phyloP scores from a whole-genome alignment of 305 asterid species.

The Solanum hybrid region DNA sequence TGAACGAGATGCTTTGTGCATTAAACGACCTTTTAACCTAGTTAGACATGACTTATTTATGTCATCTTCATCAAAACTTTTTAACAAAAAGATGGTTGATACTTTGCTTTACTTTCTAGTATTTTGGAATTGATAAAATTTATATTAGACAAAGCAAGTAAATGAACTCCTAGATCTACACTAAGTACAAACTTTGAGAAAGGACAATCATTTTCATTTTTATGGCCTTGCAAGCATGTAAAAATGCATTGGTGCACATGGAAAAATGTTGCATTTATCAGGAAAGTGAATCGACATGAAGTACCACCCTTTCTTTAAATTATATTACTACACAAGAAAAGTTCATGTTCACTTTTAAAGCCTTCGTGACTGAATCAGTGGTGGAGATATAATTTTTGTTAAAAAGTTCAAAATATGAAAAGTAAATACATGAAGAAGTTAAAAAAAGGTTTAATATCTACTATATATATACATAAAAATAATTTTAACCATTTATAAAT shows the following conservation, averaged over 20 bases:
- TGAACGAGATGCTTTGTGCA: background rate
- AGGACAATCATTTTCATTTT: slow-evolving; percentile 3
- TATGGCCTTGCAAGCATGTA: background rate
- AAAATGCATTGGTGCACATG: slow-evolving; percentile 2
- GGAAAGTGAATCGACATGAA: slow-evolving; percentile 8
- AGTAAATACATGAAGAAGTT: too few species aligned
- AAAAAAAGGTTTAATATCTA: background rate
- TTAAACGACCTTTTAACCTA: too few species aligned
- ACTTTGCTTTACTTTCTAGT: background rate
- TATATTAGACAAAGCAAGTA: background rate
- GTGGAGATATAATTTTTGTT: too few species aligned
- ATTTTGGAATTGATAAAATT: background rate
- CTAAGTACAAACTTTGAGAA: background rate
- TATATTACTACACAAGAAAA: background rate
- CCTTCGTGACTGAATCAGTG: background rate
- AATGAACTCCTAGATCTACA: background rate
- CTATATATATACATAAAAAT: too few species aligned
- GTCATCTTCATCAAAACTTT: background rate
- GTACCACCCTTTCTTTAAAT: background rate
- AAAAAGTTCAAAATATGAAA: too few species aligned
- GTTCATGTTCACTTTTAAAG: background rate
- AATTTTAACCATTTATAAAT: background rate
- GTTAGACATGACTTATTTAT: background rate
- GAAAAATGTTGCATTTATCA: slow-evolving; percentile 4
- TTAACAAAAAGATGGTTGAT: background rate